Evolutionary conservation across 2,329 filamentous ascomycete genomes (phyloP), one percentile per base, ranked within the genome.

Genomic region (Calonectria hongkongensis): DNA sequence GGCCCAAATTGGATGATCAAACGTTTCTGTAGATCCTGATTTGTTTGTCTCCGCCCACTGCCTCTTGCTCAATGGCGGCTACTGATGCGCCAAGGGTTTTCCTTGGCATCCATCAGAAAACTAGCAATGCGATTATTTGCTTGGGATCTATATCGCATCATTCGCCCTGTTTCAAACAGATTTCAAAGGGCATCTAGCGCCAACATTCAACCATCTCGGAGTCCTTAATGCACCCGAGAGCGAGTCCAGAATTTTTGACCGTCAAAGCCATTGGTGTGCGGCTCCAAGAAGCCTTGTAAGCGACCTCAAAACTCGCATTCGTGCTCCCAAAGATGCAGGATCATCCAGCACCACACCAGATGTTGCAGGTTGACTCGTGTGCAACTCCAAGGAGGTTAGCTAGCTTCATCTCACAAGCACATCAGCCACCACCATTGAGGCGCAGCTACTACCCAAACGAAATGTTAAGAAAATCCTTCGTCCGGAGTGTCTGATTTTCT

Each of bases 331-430:
- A 7, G 54, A 27, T 27, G 13, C 54, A 41, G 4, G 4, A 12
- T 33, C 28, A 63, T 63, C 25, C 8, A 41, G 62, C 66, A 54
- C 21, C 54, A 54, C 68, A 47, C 33, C 25, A 16, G 56, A 63
- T 60, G 69, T 71, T 71, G 47, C 69, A 54, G 2, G 25, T 68
- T 63, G 48, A 73, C 27, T 33, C 41, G 66, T 51, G 63, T 68
- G 50, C 43, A 39, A 39, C 60, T 71, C 63, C 66, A 75, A 75
- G 73, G 70, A 41, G 64, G 65, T 70, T 68, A 68, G 76, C 65
- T 73, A 50, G 70, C 39, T 62, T 62, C 71, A 76, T 72, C 33
- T 51, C 15, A 45, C 25, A 33, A 48, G 10, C 21, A 27, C 21
- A 27, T 21, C 4, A 9, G 36, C 36, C 13, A 21, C 18, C 25